Conservation (phyloP, 805 yeast genomes). For the Scheffersomyces ergatensis region DNA sequence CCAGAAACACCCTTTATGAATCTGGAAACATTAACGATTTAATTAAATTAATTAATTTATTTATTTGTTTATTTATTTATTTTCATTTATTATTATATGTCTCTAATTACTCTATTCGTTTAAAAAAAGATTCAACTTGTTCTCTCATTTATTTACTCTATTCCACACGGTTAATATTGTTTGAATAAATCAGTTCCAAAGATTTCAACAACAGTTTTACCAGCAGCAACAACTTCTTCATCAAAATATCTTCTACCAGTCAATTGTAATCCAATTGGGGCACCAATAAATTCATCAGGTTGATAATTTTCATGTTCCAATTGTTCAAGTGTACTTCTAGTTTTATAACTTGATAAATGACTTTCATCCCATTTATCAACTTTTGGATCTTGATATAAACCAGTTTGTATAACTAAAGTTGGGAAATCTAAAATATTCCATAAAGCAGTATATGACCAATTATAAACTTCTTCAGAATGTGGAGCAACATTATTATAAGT, state of each 20-base stretch:
- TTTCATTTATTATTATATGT: too few relatives aligned
- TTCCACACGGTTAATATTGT: constrained; percentile 7
- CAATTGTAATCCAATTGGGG: constrained; percentile 56
- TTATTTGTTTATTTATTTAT: too few relatives aligned
- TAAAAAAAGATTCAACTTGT: too few relatives aligned
- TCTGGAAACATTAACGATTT: too few relatives aligned
- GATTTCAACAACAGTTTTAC: constrained; percentile 36
- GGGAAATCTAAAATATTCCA: constrained; percentile 76
- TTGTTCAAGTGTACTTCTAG: constrained; percentile 47
- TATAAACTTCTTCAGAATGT: constrained; percentile 55
- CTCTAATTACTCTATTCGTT: too few relatives aligned
- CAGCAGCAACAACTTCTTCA: constrained; percentile 54
- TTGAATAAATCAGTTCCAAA: constrained; percentile 24
- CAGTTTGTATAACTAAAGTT: constrained; percentile 61
- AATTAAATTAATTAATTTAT: too few relatives aligned
- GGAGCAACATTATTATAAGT: constrained; percentile 73
- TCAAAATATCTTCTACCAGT: constrained; percentile 54
- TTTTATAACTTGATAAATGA: constrained; percentile 27
- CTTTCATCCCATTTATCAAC: constrained; percentile 47
- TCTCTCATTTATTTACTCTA: too few relatives aligned
- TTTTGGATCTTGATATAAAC: constrained; percentile 54
- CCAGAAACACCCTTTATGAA: too few relatives aligned
- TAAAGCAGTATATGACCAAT: constrained; percentile 79
- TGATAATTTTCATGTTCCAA: constrained; percentile 47
- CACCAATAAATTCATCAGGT: constrained; percentile 47